Evolutionary conservation across 2,329 filamentous ascomycete species (phyloP).

Genomic region (Penicillium sp.): DNA sequence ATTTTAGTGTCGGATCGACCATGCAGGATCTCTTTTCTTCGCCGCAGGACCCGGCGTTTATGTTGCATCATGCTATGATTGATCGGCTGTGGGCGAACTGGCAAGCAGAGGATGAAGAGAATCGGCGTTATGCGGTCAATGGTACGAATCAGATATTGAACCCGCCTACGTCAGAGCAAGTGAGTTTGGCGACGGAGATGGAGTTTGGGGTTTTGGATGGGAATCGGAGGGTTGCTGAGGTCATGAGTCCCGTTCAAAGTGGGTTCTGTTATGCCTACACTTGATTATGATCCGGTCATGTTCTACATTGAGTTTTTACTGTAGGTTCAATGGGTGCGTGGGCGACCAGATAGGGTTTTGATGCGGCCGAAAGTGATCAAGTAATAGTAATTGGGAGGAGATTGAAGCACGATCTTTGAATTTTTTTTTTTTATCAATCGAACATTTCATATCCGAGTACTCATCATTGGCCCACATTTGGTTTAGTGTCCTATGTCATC

Average conservation of each 20-base stretch:
- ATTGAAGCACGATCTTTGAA: neutral
- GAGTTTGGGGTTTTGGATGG: conserved; percentile 26
- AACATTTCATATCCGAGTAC: neutral
- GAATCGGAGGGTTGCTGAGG: conserved; percentile 18
- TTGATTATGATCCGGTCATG: neutral
- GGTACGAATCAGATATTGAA: conserved; percentile 25
- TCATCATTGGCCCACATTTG: neutral
- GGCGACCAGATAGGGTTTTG: neutral
- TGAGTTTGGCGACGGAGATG: conserved; percentile 24
- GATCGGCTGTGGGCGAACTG: conserved; percentile 54
- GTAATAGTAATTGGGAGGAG: neutral
- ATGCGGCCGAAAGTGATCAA: neutral
- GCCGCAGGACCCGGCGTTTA: conserved; percentile 52
- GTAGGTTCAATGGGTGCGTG: neutral
- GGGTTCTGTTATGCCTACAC: conserved; percentile 26
- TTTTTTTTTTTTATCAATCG: neutral
- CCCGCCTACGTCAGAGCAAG: conserved; percentile 16
- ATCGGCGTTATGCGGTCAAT: conserved; percentile 24
- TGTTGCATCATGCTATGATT: conserved; percentile 52
- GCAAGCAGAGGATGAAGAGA: conserved; percentile 38
- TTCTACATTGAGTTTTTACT: neutral
- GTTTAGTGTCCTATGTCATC: neutral
- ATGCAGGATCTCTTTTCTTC: conserved; percentile 51
- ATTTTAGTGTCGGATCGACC: conserved; percentile 51
- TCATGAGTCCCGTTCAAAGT: conserved; percentile 24